phyloP scores from a whole-genome alignment of 331 rosid genomes.

The Pyrus hybrid region DNA sequence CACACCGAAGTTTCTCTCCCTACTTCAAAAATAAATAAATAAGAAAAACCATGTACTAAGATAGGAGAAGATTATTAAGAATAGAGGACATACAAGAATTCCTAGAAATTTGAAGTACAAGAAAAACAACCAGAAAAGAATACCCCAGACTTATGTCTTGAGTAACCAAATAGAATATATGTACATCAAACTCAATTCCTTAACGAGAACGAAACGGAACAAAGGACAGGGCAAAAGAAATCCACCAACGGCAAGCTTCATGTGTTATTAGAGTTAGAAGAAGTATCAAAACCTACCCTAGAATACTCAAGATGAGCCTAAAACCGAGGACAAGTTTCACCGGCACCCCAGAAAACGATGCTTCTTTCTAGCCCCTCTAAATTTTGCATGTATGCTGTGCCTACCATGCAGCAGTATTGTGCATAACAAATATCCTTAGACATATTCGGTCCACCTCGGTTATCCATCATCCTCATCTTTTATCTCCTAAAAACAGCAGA shows the following conservation, averaged over 20 bases:
- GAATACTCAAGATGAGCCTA: conserved; percentile 17
- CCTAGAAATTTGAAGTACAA: conserved; percentile 23
- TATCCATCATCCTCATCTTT: conserved; percentile 4
- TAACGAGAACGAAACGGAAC: conserved; percentile 15
- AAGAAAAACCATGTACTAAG: conserved; percentile 2
- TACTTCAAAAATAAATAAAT: not conserved
- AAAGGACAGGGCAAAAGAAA: conserved; percentile 6
- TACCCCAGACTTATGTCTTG: conserved; percentile 50
- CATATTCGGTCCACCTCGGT: conserved; percentile 20
- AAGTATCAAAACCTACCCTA: conserved; percentile 54
- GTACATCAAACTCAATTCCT: conserved; percentile 50
- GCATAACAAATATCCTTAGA: conserved; percentile 4
- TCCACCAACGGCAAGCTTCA: conserved; percentile 20
- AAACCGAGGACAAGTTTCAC: conserved; percentile 27
- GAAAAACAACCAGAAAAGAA: conserved; percentile 37
- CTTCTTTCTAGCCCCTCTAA: conserved; percentile 36
- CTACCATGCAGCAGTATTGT: conserved; percentile 26
- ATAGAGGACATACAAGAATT: conserved; percentile 4
- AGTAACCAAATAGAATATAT: conserved; percentile 54
- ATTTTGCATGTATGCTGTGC: conserved; percentile 47
- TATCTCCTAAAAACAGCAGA: conserved; percentile 26
- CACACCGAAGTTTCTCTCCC: not conserved
- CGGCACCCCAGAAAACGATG: conserved; percentile 15
- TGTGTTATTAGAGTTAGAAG: conserved; percentile 53
- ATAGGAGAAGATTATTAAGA: conserved; percentile 3